These are phyloP conservation scores for Agastache rugosa DNA, from an alignment of 257 asterid species.

Conservation along the genomic window DNA sequence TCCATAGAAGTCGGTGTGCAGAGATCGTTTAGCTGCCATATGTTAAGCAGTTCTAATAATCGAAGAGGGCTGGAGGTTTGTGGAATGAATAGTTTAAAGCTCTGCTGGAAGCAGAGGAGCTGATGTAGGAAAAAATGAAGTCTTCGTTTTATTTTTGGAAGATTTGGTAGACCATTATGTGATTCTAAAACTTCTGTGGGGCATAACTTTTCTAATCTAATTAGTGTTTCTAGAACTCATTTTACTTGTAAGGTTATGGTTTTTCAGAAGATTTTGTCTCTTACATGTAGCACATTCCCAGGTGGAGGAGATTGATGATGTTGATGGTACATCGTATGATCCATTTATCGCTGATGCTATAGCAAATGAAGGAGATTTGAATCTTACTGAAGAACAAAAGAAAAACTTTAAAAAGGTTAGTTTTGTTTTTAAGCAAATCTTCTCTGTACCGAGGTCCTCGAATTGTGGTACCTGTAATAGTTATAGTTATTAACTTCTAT, in stretches of 20 bases:
- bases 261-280: constrained; percentile 29
- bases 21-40: constrained; percentile 4
- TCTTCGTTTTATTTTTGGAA: constrained; percentile 23
- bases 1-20: constrained; percentile 10
- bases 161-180: constrained; percentile 17
- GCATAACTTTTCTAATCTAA: constrained; percentile 7
- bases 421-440: constrained; percentile 19
- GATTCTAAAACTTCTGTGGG: constrained; percentile 32
- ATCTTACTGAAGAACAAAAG: constrained; percentile 90
- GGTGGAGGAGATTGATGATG: constrained; percentile 98
- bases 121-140: neutral
- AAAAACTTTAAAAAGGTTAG: constrained; percentile 84
- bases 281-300: constrained; percentile 41
- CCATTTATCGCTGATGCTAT: constrained; percentile 89
- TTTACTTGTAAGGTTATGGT: constrained; percentile 15
- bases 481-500: constrained; percentile 13
- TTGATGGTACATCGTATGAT: constrained; percentile 66
- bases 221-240: constrained; percentile 28
- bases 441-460: neutral
- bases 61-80: constrained; percentile 14
- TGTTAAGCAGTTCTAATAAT: constrained; percentile 18
- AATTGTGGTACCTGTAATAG: constrained; percentile 8
- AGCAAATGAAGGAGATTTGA: constrained; percentile 80
- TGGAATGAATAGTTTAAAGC: constrained; percentile 1
- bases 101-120: constrained; percentile 16